Evolutionary conservation across 2,329 filamentous ascomycete genomes (phyloP).

Genomic region (Geosmithia morbida): DNA sequence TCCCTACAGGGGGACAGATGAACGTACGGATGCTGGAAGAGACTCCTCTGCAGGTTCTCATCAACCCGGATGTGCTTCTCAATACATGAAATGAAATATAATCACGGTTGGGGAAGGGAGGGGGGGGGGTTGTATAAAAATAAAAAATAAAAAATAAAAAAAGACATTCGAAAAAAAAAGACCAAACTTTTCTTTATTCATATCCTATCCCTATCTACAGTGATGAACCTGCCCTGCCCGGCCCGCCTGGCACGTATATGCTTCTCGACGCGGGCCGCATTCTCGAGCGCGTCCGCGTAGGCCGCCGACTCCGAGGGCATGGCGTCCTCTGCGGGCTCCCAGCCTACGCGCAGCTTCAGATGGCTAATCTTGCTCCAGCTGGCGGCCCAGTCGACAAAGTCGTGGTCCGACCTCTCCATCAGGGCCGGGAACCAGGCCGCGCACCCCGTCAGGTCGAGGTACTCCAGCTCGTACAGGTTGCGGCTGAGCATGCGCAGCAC

Average conservation of each 20-base stretch:
- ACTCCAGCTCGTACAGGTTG: constrained; percentile 41
- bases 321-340: constrained; percentile 18
- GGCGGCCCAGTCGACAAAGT: constrained; percentile 37
- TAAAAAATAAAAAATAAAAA: not conserved
- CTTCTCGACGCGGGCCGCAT: constrained; percentile 28
- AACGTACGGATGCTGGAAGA: constrained; percentile 38
- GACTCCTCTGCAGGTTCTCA: constrained; percentile 28
- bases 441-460: constrained; percentile 47
- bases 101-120: no score
- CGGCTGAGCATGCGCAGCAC: constrained; percentile 39
- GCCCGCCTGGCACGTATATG: constrained; percentile 29
- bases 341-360: constrained; percentile 30
- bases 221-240: constrained; percentile 32
- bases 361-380: constrained; percentile 37
- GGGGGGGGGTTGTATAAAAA: no score
- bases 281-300: constrained; percentile 19
- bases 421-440: constrained; percentile 37
- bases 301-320: constrained; percentile 15
- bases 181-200: no score
- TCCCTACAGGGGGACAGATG: constrained; percentile 59
- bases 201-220: constrained; percentile 26
- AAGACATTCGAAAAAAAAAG: not conserved
- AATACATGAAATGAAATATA: no score
- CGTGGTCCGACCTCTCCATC: constrained; percentile 23
- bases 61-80: constrained; percentile 30